phyloP scores from a whole-genome alignment of 768 basidiomycete genomes.

The Mycena indigotica region DNA sequence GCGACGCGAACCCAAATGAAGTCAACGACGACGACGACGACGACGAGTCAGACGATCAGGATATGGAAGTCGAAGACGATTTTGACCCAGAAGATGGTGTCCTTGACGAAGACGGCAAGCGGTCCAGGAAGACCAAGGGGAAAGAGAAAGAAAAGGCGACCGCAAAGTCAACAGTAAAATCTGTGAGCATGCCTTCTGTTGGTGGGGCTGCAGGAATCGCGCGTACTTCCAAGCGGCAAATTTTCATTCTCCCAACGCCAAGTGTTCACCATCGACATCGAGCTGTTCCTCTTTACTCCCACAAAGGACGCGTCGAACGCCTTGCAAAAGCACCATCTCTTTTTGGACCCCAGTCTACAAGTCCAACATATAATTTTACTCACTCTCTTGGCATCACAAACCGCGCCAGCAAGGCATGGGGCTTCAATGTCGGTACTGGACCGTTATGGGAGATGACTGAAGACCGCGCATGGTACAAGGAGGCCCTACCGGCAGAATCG shows the following conservation, averaged over 20 bases:
- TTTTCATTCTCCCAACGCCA: conserved; percentile 62
- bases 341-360: conserved; percentile 46
- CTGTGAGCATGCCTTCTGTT: conserved; percentile 15
- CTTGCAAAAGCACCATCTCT: conserved; percentile 51
- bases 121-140: conserved; percentile 20
- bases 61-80: conserved; percentile 26
- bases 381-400: conserved; percentile 48
- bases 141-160: conserved; percentile 34
- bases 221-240: conserved; percentile 48
- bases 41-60: conserved; percentile 27
- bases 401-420: conserved; percentile 71
- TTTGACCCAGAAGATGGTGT: conserved; percentile 22
- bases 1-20: conserved; percentile 32
- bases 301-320: conserved; percentile 59
- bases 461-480: conserved; percentile 79
- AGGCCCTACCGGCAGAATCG: conserved; percentile 40
- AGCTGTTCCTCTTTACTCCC: conserved; percentile 60
- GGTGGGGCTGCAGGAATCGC: conserved; percentile 34
- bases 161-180: conserved; percentile 15
- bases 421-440: conserved; percentile 72
- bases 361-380: conserved; percentile 61
- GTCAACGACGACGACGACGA: conserved; percentile 34
- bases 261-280: conserved; percentile 75
- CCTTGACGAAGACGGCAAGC: conserved; percentile 25
- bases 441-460: conserved; percentile 81